Conservation (phyloP, 345 rosid species). For the Reutealis trisperma region DNA sequence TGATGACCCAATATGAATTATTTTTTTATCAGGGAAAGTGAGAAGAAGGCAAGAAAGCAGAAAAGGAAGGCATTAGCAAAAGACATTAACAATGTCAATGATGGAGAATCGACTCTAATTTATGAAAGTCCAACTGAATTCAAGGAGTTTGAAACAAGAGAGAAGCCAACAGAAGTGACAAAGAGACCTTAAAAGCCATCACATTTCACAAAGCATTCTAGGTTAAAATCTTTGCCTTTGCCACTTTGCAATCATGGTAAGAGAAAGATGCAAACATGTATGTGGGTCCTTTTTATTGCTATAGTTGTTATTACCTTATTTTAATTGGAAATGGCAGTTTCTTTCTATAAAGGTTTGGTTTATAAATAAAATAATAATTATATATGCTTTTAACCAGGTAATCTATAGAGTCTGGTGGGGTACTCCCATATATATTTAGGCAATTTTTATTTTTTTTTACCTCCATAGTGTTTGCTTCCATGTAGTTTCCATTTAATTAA, state of each 20-base stretch:
- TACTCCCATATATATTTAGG: constrained; percentile 2
- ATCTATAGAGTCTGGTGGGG: constrained; percentile 2
- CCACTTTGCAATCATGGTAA: constrained; percentile 70
- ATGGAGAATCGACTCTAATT: constrained; percentile 33
- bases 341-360: constrained; percentile 8
- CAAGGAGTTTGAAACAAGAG: constrained; percentile 39
- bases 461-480: too few species aligned
- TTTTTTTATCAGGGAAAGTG: constrained; percentile 59
- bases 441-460: neutral
- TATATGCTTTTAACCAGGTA: neutral
- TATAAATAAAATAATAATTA: too few species aligned
- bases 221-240: constrained; percentile 59
- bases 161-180: constrained; percentile 24
- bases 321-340: constrained; percentile 52
- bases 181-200: constrained; percentile 47
- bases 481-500: too few species aligned
- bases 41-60: constrained; percentile 74
- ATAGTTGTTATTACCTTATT: constrained; percentile 47
- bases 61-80: constrained; percentile 38
- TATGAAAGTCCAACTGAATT: constrained; percentile 42
- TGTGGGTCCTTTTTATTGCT: constrained; percentile 56
- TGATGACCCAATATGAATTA: neutral
- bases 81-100: constrained; percentile 25
- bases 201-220: constrained; percentile 59
- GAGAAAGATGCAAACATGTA: constrained; percentile 74